Percentiles rank a stretch among this genome's conserved stretches.
Conservation (phyloP, 2,329 filamentous ascomycete genomes). For the Talaromyces sp. region DNA sequence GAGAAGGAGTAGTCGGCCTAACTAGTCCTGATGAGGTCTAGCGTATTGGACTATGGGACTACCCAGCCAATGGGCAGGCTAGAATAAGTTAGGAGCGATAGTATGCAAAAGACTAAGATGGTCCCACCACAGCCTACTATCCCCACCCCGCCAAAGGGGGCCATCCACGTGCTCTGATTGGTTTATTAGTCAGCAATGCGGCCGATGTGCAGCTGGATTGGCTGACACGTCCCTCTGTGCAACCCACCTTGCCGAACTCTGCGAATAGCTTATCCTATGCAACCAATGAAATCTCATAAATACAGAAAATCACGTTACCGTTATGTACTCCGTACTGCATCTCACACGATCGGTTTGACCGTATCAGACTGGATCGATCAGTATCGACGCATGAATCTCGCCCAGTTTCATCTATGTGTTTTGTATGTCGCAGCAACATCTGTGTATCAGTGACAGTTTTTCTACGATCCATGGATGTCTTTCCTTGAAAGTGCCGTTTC, state of each 20-base stretch:
- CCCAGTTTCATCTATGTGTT: too few species aligned
- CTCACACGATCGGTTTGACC: not conserved
- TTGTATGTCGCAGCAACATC: too few species aligned
- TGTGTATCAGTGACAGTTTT: too few species aligned
- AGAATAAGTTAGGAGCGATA: not conserved
- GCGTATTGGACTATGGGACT: not conserved
- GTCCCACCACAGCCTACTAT: not conserved
- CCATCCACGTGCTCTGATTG: not conserved
- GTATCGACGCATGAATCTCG: too few species aligned
- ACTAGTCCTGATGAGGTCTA: not conserved
- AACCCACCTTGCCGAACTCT: constrained; percentile 2
- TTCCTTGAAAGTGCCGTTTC: too few species aligned
- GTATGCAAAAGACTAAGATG: constrained; percentile 3
- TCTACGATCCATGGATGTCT: too few species aligned
- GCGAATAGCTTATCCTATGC: not conserved
- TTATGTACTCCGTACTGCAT: not conserved
- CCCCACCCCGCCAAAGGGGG: not conserved
- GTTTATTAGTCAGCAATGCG: not conserved
- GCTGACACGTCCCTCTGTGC: not conserved
- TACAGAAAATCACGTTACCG: not conserved
- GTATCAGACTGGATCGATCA: too few species aligned
- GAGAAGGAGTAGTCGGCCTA: not conserved
- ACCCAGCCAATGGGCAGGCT: not conserved
- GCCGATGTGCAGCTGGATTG: not conserved
- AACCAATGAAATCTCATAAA: not conserved